phyloP scores from a whole-genome alignment of 2,329 filamentous ascomycete species.

The Domatiomyces catenatus region DNA sequence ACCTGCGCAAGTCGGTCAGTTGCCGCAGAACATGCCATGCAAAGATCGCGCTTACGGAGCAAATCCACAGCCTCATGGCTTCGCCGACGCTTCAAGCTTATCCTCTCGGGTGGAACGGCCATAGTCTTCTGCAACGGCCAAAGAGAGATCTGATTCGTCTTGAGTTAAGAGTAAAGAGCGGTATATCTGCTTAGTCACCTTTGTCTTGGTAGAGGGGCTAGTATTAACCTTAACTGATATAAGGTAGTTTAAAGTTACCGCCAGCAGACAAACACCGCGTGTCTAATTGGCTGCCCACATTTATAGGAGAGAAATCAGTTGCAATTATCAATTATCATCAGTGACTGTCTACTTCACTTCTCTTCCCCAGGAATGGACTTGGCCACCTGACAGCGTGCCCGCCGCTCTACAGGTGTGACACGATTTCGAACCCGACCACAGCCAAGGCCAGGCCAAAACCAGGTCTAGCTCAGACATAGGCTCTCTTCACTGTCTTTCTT shows the following conservation, averaged over 20 bases:
- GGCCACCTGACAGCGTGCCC: not conserved
- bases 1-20: conserved; percentile 19
- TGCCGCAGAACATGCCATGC: not conserved
- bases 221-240: too few species aligned
- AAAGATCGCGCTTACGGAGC: conserved; percentile 26
- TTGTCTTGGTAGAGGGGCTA: not conserved
- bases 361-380: not conserved
- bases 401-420: not conserved
- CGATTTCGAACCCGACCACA: not conserved
- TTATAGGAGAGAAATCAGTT: not conserved
- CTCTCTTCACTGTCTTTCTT: not conserved
- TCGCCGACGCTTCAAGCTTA: conserved; percentile 41
- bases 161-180: not conserved
- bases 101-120: conserved; percentile 34
- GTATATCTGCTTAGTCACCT: not conserved
- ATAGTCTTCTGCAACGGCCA: conserved; percentile 17
- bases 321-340: not conserved
- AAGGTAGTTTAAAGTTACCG: too few species aligned
- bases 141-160: not conserved
- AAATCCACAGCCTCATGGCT: conserved; percentile 42
- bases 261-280: not conserved
- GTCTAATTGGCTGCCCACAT: not conserved
- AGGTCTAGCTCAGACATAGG: not conserved
- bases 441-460: not conserved
- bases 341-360: not conserved